Base-by-base conservation (phyloP, 75 land plant genomes). In the Pseudotsuga menziesii region DNA sequence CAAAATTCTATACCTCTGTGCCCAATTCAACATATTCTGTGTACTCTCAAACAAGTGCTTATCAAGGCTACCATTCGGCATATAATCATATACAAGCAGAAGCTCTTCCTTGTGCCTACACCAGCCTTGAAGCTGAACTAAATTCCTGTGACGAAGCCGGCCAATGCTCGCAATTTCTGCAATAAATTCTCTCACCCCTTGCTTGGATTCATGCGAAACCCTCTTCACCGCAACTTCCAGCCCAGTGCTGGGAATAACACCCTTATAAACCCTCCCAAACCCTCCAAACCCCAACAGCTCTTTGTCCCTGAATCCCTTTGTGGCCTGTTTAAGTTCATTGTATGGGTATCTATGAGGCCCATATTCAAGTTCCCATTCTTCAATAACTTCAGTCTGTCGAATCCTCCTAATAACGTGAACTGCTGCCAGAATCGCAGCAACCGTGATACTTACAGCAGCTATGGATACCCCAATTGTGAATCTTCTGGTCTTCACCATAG, bases 1-100 rank as follows among this genome's bases (percentile, higher is more conserved):
- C 60, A 89, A 25, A 26, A 91, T 78, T 60, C 75, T 76, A 13
- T 78, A 59, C 59, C 94, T 77, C 19, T 80, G 78, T 15, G 76
- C 76, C 83, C 80, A 93, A 23, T 71, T 80, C 75, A 93, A 80
- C 41, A 83, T 25, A n/a, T n/a, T 62, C 35, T 74, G 76, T 8
- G 70, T 77, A 56, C 67, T 61, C 15, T 75, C 76, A 73, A 88
- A 91, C 2, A 93, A 75, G 66, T 76, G 27, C 74, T 77, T 89
- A 75, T 91, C 96, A 6, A 93, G 77, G 79, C 92, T 88, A 22
- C 96, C 96, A 77, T 88, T 85, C 9, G 83, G 86, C 97, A 94
- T 90, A 56, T 78, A 89, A 22, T 94, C 97, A 76, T 94, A 94
- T 3, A 94, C 88, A 39, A 94, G 77, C 29, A 89, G 72, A 26